Base-by-base conservation (phyloP, 2,329 filamentous ascomycete genomes). In the Fusarium penzigii region DNA sequence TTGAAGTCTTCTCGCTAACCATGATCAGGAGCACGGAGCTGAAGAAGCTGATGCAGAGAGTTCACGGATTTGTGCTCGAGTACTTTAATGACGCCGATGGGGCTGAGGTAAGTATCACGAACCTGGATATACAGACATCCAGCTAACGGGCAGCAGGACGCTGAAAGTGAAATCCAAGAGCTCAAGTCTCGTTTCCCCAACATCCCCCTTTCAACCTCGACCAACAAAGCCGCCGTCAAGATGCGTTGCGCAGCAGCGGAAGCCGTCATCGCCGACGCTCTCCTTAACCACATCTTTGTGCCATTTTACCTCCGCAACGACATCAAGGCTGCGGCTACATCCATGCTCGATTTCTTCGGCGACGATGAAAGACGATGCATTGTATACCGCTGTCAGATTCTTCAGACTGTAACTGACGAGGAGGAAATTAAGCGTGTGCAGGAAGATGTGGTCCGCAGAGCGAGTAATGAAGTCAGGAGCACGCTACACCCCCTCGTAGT, bases 171-270 rank as follows among this genome's bases (percentile, higher is more conserved):
- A 29, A 65, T 66, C 1, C 53, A 62, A 13, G 63, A 66, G n/a
- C 45, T 66, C 3, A 55, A 49, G 9, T 9, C 46, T 0, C 55
- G 51, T 3, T 66, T 65, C 47, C 59, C 61, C n/a, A 59, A 56
- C n/a, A 57, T 67, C 5, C 63, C 63, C 4, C 49, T 68, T 13
- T 60, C 65, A 8, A 58, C 46, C 0, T 52, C 57, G 17, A 62
- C 55, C 9, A 63, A 53, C 44, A 55, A 48, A 25, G 48, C 59
- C 0, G 61, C 67, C 0, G 56, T 58, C 0, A 63, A 63, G 8
- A 63, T 69, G 49, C 63, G 67, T 20, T 67, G 67, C 25, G 65
- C 67, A 1, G 57, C 60, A 6, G 67, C 66, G n/a, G 64, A 69
- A 7, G 58, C 58, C 3, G 54, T 69, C 16, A 50, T 69, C 1